phyloP scores from a whole-genome alignment of 2,329 filamentous ascomycete species.

The Exserohilum rostratum region DNA sequence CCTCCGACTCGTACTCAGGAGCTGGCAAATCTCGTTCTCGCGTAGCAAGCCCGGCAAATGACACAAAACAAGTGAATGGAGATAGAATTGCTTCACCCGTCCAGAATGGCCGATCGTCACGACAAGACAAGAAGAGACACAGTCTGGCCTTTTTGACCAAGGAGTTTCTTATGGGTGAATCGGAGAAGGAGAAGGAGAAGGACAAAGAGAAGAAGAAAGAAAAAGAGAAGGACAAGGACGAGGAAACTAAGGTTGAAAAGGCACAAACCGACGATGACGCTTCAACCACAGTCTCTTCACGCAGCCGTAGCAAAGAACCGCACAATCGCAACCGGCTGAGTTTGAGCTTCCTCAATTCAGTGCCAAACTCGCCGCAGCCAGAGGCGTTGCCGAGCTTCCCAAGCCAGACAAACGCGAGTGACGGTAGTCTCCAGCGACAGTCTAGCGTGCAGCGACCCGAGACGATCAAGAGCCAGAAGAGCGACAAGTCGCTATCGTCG shows the following conservation, averaged over 20 bases:
- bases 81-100: conserved; percentile 28
- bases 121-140: conserved; percentile 49
- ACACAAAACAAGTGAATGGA: conserved; percentile 34
- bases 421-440: conserved; percentile 25
- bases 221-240: conserved; percentile 17
- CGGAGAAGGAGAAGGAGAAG: conserved; percentile 18
- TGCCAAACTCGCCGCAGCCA: conserved; percentile 34
- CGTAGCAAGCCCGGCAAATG: conserved; percentile 32
- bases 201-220: not conserved
- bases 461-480: conserved; percentile 49
- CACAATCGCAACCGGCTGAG: conserved; percentile 33
- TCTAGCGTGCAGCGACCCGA: conserved; percentile 29
- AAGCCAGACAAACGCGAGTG: conserved; percentile 23
- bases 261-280: conserved; percentile 26
- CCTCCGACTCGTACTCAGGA: conserved; percentile 43
- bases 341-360: conserved; percentile 36
- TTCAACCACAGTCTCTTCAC: conserved; percentile 30
- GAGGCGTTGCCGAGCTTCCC: conserved; percentile 39
- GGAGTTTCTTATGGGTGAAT: conserved; percentile 37
- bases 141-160: conserved; percentile 49
- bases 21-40: conserved; percentile 36
- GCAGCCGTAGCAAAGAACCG: conserved; percentile 44
- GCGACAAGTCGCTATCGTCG: conserved; percentile 50
- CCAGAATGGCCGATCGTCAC: conserved; percentile 31
- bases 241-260: conserved; percentile 25